Evolutionary conservation across 768 basidiomycete species (phyloP), one percentile per base, ranked within the genome.

Genomic region (Agaricus sinodeliciosus): DNA sequence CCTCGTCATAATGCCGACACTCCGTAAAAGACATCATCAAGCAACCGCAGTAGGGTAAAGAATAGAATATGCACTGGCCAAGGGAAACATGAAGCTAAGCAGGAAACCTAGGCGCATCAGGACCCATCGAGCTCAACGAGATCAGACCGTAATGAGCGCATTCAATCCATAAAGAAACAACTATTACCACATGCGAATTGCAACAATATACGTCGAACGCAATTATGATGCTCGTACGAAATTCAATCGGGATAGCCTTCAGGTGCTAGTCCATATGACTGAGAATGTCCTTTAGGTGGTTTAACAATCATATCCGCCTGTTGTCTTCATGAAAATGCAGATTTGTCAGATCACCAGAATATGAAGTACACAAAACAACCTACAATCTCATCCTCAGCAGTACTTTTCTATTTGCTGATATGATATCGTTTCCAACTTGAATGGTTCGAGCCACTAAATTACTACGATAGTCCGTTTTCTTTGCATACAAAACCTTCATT

Each of bases 401-500:
- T 16, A 93, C 69, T 65, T 90, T 91, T 55, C 84, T 72, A 57
- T 92, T 92, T 34, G 83, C 75, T 9, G 78, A 71, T 61, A 87
- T 81, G 51, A 90, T 89, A 16, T 85, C 81, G 26, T 72, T 70
- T 2, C 87, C 92, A 0, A 81, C 77, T 65, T 84, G 79, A 60
- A 94, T 77, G 4, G 93, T 86, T 1, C 81, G 77, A 6, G 79
- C 78, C 60, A 88, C 95, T 44, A 94, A 68, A 53, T 85, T 85
- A 1, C 80, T 80, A 4, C 94, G 79, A 55, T 84, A 83, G 62
- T 94, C 87, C 1, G 80, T 85, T 62, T 85, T 82, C 68, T 84
- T 87, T 18, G 90, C 87, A 61, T 81, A 77, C 47, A 96, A 66
- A 15, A 94, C 85, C 93, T 90, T n/a, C n/a, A n/a, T n/a, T n/a